Evolutionary conservation across 371 early-diverging fungal species (phyloP), one percentile per base, ranked within the genome.

Genomic region (Smittium mucronatum): DNA sequence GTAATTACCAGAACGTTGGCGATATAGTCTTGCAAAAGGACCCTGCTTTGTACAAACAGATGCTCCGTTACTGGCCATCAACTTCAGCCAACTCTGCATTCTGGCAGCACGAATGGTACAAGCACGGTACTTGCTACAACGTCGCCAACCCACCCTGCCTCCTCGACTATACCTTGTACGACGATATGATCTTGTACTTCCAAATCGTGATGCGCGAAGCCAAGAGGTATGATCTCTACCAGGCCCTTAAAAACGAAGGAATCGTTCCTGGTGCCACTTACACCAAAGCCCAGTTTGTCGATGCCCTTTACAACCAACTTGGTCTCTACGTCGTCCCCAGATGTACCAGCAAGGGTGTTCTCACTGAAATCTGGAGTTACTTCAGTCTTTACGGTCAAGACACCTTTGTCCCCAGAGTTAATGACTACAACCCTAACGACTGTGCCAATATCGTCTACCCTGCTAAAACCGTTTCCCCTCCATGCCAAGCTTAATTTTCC

Each of bases 101-200:
- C 76, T 85, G 86, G 86, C 73, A 84, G 11, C 89, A 90, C 74
- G 89, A 90, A 70, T 90, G 88, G 87, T 79, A 76, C 75, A 90
- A 90, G 82, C 90, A 90, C 76, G 90, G 89, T 58, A 88, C 88
- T 26, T 90, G 90, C 74, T 81, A 86, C 21, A 80, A 84, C 0
- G 85, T 82, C 1, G 70, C 86, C 67, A 83, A 80, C 16, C 88
- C 89, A 28, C 33, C 65, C 2, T 90, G 90, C 81, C 1, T 75
- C 73, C 21, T 21, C 30, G 65, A 70, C 57, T 83, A 83, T 66
- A 58, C 65, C n/a, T 68, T 79, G 68, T 71, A 84, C 69, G 75
- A 84, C 28, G 89, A 88, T 72, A 84, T 87, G 0, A 74, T 70
- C 60, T 80, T 71, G 57, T 90, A 84, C 72, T 86, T 88, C 74